Evolutionary conservation across 257 asterid genomes (phyloP).

Genomic region (Nicotiana noctiflora): DNA sequence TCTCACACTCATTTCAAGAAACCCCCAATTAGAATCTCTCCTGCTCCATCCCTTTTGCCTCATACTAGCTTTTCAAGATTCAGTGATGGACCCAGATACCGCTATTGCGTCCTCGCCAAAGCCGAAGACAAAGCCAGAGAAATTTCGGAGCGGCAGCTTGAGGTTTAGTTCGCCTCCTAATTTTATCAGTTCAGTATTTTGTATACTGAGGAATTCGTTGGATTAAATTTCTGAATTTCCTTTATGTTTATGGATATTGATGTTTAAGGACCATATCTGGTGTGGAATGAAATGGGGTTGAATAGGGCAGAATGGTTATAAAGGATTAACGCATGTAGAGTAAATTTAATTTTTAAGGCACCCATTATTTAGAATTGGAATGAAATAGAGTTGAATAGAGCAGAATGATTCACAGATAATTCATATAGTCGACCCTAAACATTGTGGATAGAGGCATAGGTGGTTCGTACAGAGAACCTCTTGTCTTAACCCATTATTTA

Average conservation of each 20-base stretch:
- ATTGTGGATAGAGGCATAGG: not conserved
- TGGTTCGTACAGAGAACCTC: not conserved
- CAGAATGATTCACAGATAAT: not conserved
- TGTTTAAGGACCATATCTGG: too few relatives aligned
- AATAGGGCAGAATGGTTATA: not conserved
- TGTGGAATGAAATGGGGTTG: not conserved
- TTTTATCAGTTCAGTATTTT: not conserved
- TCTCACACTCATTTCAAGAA: conserved; percentile 1
- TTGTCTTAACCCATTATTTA: not conserved
- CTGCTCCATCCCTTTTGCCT: not conserved
- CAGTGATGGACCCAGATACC: conserved; percentile 5
- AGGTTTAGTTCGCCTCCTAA: not conserved
- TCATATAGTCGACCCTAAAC: not conserved
- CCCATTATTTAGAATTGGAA: not conserved
- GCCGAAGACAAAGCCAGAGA: conserved; percentile 3
- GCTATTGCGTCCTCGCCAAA: not conserved
- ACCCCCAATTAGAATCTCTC: not conserved
- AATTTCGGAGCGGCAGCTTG: not conserved
- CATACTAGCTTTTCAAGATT: not conserved
- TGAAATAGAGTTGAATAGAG: not conserved
- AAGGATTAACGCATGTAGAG: not conserved
- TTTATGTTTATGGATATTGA: not conserved
- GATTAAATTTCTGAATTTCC: not conserved
- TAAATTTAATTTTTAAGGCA: not conserved
- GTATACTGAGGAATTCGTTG: not conserved